Evolutionary conservation across 192 early-diverging fungal species (phyloP).

Genomic region (Rhizophagus sp.): DNA sequence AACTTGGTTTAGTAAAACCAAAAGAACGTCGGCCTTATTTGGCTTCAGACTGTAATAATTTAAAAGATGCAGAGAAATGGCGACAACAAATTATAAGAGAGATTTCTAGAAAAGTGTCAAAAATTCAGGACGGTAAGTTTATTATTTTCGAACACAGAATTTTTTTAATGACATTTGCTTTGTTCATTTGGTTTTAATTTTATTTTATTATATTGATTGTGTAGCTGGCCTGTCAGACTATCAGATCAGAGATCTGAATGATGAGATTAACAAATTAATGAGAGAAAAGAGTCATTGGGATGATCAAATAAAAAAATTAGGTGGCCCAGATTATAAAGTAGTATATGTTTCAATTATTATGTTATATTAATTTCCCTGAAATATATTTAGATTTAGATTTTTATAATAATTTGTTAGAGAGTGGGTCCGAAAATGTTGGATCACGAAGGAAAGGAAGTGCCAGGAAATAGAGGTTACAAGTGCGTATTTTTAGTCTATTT

Average conservation of each 20-base stretch:
- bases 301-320: conserved; percentile 83
- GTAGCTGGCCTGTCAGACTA: conserved; percentile 82
- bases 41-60: conserved; percentile 65
- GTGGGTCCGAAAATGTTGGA: conserved; percentile 78
- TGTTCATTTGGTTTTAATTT: not conserved
- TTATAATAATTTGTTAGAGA: conserved; percentile 43
- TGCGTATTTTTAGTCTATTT: conserved; percentile 35
- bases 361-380: not conserved
- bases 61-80: conserved; percentile 91
- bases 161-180: not conserved
- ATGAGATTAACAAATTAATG: conserved; percentile 93
- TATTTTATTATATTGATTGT: conserved; percentile 23
- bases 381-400: not conserved
- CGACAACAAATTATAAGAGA: conserved; percentile 86
- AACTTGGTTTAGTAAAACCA: conserved; percentile 67
- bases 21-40: conserved; percentile 75
- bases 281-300: conserved; percentile 94
- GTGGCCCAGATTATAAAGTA: conserved; percentile 89
- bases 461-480: conserved; percentile 91
- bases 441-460: conserved; percentile 84
- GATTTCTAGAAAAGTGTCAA: conserved; percentile 82
- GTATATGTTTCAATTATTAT: conserved; percentile 9
- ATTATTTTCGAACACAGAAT: not conserved
- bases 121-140: conserved; percentile 84
- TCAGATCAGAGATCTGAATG: conserved; percentile 93